Evolutionary conservation across 176 grass and related monocot species (phyloP), one percentile per base, ranked within the genome.

Genomic region (Metroxylon sagu): DNA sequence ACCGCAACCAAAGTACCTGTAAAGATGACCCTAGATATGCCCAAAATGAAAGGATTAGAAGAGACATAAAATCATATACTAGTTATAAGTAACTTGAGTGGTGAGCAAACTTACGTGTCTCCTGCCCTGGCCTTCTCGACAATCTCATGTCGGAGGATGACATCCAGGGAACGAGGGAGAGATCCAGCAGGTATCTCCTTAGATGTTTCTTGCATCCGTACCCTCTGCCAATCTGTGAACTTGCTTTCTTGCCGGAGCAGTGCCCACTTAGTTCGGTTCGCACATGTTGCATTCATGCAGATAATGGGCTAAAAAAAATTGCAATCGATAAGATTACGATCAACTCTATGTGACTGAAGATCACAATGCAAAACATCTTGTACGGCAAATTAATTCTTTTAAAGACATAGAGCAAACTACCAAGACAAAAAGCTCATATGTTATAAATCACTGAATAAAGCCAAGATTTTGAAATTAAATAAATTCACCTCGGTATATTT

Each of bases 61-160:
- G 28, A 29, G 4, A 29, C 4, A 29, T 3, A 29, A 29, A 1
- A 5, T 5, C 28, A n/a, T 54, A 19, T 16, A 14, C 52, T 54
- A 18, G 52, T 54, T 5, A 19, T 18, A 54, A 4, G 16, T 18
- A 54, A 54, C 52, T 5, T 5, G 18, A 39, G 43, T 31, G 15
- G 17, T 25, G 35, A 8, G 18, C 10, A 54, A 35, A 48, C 93
- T 91, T 68, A 97, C 87, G 92, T 97, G 73, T 97, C 92, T 0
- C 92, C 92, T 26, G 87, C 93, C 76, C 93, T 90, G 68, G 87
- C 93, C 66, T 91, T 97, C 81, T 97, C 93, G 54, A 97, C 93
- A 67, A 97, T 88, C 63, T 97, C 93, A 80, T 97, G 87, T 4
- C 87, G 80, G 52, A 97, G 73, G 71, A 97, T 85, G 51, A 97